Base-by-base conservation (phyloP, 2,329 filamentous ascomycete genomes). In the Coccinonectria pachysandricola region DNA sequence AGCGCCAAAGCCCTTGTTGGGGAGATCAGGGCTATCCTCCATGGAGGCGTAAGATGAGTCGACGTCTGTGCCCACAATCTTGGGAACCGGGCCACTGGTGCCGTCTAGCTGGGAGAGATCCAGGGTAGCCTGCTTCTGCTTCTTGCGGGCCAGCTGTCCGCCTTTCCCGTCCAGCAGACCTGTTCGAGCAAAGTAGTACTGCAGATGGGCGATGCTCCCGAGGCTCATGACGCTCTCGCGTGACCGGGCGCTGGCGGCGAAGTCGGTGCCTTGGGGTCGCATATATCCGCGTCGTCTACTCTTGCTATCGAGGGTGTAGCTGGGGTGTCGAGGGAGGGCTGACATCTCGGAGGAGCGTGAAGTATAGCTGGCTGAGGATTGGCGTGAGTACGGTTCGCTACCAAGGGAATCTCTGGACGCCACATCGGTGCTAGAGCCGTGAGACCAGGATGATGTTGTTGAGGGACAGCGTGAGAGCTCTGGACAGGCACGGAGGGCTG, bases 121-220 rank as follows among this genome's bases (percentile, higher is more conserved):
- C 21, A 78, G 53, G 1, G 70, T 71, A 10, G 61, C 64, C 10
- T 59, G 68, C 45, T 71, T 65, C 40, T 75, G 68, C 47, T 71
- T 77, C 51, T 79, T 80, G 45, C 80, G 80, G 12, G 82, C 79
- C 32, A 92, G 61, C 52, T 92, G 81, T 28, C 75, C 91, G 18
- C 87, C 88, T 52, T 95, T 95, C 30, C 88, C 86, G 49, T 98
- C 91, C 26, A 98, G 61, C 37, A 98, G 60, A 5, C 91, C 91
- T 1, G 91, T 98, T 33, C 91, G 71, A 18, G 91, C 88, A 60
- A 98, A 98, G 59, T 96, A 98, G 59, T 96, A 94, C 56, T 98
- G 91, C 48, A 98, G 64, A 60, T 98, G 91, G 30, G 87, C 85
- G 45, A 98, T 98, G 56, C 87, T 95, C 28, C 91, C 91, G 36